A percentile compares a stretch with the other conserved stretches of the same genome.
Conservation (phyloP, 805 yeast species). For the Saturnispora serradocipensis region DNA sequence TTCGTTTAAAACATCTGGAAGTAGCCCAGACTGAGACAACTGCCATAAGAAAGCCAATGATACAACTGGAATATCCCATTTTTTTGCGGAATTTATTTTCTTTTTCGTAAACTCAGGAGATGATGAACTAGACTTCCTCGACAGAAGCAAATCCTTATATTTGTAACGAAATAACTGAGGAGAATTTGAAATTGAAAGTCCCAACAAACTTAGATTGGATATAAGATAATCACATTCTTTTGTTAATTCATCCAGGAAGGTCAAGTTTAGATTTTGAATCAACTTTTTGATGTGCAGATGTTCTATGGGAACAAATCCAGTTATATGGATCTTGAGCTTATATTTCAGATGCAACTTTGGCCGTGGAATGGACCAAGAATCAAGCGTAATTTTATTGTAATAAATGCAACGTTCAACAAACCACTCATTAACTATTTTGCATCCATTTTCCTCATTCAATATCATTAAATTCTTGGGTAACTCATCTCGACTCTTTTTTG, state of each 20-base stretch:
- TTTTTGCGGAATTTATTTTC: conserved; percentile 50
- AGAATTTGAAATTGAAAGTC: conserved; percentile 31
- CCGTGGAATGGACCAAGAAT: conserved; percentile 25
- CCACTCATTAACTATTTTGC: conserved; percentile 26
- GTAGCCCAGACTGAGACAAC: conserved; percentile 29
- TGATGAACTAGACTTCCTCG: conserved; percentile 6
- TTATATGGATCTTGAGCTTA: conserved; percentile 26
- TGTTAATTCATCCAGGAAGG: conserved; percentile 39
- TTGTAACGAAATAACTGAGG: conserved; percentile 34
- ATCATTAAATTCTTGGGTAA: conserved; percentile 14
- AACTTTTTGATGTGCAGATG: conserved; percentile 39
- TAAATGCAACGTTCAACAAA: conserved; percentile 25
- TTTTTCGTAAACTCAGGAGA: conserved; percentile 33
- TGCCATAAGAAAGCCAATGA: conserved; percentile 49
- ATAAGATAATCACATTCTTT: conserved; percentile 47
- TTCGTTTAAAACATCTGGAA: conserved; percentile 36
- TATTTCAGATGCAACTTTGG: conserved; percentile 19
- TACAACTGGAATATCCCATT: conserved; percentile 50
- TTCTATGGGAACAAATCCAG: conserved; percentile 26
- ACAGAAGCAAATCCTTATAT: conserved; percentile 24
- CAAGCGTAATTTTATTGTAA: conserved; percentile 15
- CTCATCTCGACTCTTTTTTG: conserved; percentile 11
- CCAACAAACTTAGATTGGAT: conserved; percentile 40
- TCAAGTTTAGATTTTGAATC: conserved; percentile 44
- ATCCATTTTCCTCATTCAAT: conserved; percentile 17